Conservation (phyloP, 768 basidiomycete genomes). For the Collybia nuda region DNA sequence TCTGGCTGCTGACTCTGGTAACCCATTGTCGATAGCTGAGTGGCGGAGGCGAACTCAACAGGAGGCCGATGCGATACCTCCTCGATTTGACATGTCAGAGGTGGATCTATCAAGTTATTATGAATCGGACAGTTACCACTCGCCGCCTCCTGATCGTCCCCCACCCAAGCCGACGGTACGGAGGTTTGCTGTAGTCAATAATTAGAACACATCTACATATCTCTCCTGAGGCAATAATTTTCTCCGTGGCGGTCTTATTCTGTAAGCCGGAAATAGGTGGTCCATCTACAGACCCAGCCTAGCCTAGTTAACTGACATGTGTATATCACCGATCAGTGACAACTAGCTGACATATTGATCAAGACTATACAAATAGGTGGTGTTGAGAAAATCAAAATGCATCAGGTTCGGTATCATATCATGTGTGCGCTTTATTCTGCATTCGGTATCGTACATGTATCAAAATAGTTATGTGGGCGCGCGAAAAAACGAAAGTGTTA, state of each 20-base stretch:
- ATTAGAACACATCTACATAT: slow-evolving; percentile 10
- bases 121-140: slow-evolving; percentile 20
- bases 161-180: slow-evolving; percentile 19
- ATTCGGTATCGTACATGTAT: background rate
- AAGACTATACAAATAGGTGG: no score
- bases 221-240: no score
- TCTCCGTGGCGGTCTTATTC: no score
- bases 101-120: slow-evolving; percentile 31
- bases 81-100: slow-evolving; percentile 25
- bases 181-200: slow-evolving; percentile 31
- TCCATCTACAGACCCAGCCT: no score
- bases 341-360: no score
- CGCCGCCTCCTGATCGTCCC: slow-evolving; percentile 16
- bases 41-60: slow-evolving; percentile 28
- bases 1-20: slow-evolving; percentile 9
- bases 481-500: no score
- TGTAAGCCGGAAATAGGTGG: no score
- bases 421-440: no score
- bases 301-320: no score
- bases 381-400: no score
- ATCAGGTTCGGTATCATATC: no score
- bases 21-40: slow-evolving; percentile 20
- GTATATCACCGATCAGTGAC: no score
- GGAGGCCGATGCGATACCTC: slow-evolving; percentile 20
- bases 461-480: background rate